These are phyloP conservation scores for Kwoniella mangroviensis DNA, from an alignment of 768 basidiomycete genomes.

Conservation along the genomic window DNA sequence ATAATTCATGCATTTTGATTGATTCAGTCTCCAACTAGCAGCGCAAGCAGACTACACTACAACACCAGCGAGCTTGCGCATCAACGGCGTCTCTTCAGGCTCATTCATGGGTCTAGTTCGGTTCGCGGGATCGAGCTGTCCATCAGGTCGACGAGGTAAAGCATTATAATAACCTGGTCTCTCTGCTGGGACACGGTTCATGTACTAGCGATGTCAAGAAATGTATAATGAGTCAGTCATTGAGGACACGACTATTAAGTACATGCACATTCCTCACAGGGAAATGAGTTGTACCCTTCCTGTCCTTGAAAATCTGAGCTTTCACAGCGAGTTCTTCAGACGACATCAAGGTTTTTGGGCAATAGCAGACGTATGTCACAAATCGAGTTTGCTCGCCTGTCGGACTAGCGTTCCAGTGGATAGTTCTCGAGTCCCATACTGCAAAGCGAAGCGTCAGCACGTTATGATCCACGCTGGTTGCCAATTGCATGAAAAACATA, in stretches of 20 bases:
- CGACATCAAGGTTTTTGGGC: slow-evolving; percentile 16
- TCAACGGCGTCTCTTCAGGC: slow-evolving; percentile 32
- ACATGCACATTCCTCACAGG: slow-evolving; percentile 6
- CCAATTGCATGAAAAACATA: not conserved
- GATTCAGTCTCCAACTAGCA: no score
- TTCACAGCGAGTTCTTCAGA: slow-evolving; percentile 20
- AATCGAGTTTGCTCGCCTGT: slow-evolving; percentile 36
- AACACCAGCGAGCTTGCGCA: slow-evolving; percentile 37
- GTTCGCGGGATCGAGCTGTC: slow-evolving; percentile 16
- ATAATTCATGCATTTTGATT: not conserved
- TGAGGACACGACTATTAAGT: not conserved
- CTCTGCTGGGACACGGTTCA: slow-evolving; percentile 19
- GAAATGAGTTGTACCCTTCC: slow-evolving; percentile 23
- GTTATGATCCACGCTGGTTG: not conserved
- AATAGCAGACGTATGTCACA: slow-evolving; percentile 29
- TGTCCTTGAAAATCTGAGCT: slow-evolving; percentile 17
- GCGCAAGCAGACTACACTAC: not conserved
- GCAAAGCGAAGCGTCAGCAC: not conserved
- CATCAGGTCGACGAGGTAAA: slow-evolving; percentile 15
- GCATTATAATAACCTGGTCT: slow-evolving; percentile 19
- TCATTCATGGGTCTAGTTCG: slow-evolving; percentile 35
- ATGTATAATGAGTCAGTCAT: not conserved
- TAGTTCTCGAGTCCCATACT: slow-evolving; percentile 48
- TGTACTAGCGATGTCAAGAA: slow-evolving; percentile 3
- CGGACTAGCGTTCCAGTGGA: slow-evolving; percentile 48